Conservation (phyloP, 768 basidiomycete species). For the button mushroom (Agaricus bisporus) region DNA sequence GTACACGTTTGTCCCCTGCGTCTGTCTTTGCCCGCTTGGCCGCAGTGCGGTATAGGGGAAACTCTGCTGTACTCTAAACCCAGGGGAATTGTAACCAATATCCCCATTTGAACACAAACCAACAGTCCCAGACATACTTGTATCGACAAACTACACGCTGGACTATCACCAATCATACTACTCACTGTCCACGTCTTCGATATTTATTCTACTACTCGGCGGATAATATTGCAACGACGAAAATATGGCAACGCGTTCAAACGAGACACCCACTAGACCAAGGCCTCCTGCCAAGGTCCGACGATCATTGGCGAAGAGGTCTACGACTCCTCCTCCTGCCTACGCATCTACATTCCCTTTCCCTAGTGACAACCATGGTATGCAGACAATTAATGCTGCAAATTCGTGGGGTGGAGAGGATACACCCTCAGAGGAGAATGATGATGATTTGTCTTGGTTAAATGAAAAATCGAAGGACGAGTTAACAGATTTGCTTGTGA, state of each 20-base stretch:
- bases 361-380: constrained; percentile 14
- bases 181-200: not conserved
- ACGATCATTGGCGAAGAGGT: constrained; percentile 33
- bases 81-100: not conserved
- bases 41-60: too few relatives aligned
- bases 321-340: constrained; percentile 45
- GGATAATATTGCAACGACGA: not conserved
- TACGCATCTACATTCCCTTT: constrained; percentile 42
- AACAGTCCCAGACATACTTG: not conserved
- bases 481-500: constrained; percentile 59
- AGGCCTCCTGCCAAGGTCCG: constrained; percentile 66
- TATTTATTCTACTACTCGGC: not conserved
- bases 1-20: not conserved
- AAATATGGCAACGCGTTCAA: constrained; percentile 11
- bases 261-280: constrained; percentile 49
- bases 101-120: not conserved
- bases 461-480: constrained; percentile 69
- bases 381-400: not conserved
- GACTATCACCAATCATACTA: not conserved
- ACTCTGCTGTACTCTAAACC: too few relatives aligned
- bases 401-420: constrained; percentile 13
- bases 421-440: constrained; percentile 1
- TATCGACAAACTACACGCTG: not conserved
- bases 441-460: constrained; percentile 34
- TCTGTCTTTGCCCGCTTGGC: too few relatives aligned